Evolutionary conservation across 352 stramenopile genomes (phyloP).

Genomic region (Phytophthora aleatoria): DNA sequence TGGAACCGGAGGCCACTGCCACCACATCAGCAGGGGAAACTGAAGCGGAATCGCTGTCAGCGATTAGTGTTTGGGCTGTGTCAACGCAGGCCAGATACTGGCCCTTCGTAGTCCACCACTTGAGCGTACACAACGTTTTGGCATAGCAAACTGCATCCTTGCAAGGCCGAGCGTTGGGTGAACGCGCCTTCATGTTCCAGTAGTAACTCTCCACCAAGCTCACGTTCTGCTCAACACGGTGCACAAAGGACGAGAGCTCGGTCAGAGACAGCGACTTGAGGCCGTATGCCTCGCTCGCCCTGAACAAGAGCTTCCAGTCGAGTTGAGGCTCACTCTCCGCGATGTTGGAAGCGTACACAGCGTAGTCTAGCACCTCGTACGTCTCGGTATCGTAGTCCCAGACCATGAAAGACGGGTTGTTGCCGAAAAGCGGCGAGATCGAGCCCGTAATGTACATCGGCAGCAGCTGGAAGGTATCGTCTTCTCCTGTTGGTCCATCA

Average conservation of each 20-base stretch:
- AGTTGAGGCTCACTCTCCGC: constrained; percentile 51
- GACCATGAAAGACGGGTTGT: constrained; percentile 93
- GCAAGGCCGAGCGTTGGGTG: constrained; percentile 52
- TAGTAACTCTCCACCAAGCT: constrained; percentile 76
- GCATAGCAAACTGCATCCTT: constrained; percentile 49
- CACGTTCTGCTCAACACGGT: constrained; percentile 52
- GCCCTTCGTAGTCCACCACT: constrained; percentile 82
- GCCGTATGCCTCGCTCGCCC: constrained; percentile 61
- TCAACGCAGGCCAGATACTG: constrained; percentile 75
- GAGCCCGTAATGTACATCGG: constrained; percentile 87
- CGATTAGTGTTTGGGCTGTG: constrained; percentile 21
- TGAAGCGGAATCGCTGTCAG: constrained; percentile 4
- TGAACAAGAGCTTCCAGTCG: constrained; percentile 66
- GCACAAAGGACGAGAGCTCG: constrained; percentile 50
- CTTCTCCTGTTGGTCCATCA: constrained; percentile 18
- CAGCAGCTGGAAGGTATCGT: constrained; percentile 39
- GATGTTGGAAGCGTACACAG: constrained; percentile 81
- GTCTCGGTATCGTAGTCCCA: constrained; percentile 81
- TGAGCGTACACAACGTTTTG: constrained; percentile 76
- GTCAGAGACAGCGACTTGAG: constrained; percentile 52
- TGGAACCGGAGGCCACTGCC: constrained; percentile 7
- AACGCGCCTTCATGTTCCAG: constrained; percentile 86
- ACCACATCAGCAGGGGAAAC: constrained; percentile 3
- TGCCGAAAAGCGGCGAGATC: constrained; percentile 91
- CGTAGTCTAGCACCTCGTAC: constrained; percentile 80